Base-by-base conservation (phyloP, 441 rosid genomes). In the Pelargonium citronellum region DNA sequence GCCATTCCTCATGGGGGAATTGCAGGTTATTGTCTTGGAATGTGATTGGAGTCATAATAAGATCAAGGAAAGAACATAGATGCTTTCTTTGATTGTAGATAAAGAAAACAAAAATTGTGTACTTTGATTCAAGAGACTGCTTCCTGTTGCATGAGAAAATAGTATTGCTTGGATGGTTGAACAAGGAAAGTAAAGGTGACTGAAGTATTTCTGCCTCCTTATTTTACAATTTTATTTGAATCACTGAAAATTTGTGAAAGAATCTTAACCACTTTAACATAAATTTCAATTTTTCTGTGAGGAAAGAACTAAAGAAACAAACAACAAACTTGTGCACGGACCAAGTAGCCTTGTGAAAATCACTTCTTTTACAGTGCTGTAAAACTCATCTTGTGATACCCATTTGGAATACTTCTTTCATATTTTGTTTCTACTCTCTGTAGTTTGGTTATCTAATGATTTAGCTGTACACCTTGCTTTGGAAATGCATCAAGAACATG, bases 401-500 rank as follows among this genome's bases (percentile, higher is more conserved):
- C 61, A 55, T 55, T 20, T 55, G 61, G 22, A 16, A 51, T 16
- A 55, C 61, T 55, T 34, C 39, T 34, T 55, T 55, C 61, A 55
- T 55, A 55, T 55, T 15, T 16, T 6, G 9, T 34, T 55, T 55
- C 61, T 55, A 55, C 11, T 7, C 10, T 15, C 61, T 55, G 53
- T n/a, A 55, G 7, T 55, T 15, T 17, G 61, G 22, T 15, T 55
- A 5, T 15, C 6, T 55, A 17, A 55, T 55, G 61, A 55, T 55
- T 10, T 55, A 55, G 61, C 61, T 55, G 61, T 16, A 17, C 61
- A 55, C 19, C 55, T 66, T 71, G 58, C 73, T 75, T 12, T 30
- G 53, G 47, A 53, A 12, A 58, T 22, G 49, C 24, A 12, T 67
- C 5, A 2, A 53, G 64, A 74, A 64, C 43, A 49, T 16, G 2